A percentile compares a stretch with the other conserved stretches of the same genome.
phyloP scores from a whole-genome alignment of 202 grass and related monocot species.

The Setaria italica region DNA sequence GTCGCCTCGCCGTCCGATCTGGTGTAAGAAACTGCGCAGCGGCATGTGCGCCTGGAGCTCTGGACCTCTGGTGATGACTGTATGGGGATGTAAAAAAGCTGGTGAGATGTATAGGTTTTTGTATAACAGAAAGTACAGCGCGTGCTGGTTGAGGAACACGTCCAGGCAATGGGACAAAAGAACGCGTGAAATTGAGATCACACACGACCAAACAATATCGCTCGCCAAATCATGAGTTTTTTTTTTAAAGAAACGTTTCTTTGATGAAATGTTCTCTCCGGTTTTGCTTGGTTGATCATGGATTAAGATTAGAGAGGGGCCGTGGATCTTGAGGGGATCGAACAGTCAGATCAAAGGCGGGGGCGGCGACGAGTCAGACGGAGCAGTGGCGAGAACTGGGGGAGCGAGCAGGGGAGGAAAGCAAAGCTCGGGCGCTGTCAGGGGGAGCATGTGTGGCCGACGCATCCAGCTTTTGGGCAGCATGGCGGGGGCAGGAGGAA shows the following conservation, averaged over 20 bases:
- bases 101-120: background rate
- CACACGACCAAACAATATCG: background rate
- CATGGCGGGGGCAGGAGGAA: constrained; percentile 17
- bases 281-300: background rate
- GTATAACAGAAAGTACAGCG: background rate
- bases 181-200: background rate
- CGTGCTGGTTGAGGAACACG: background rate
- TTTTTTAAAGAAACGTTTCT: background rate
- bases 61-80: background rate
- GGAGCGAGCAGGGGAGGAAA: constrained; percentile 38
- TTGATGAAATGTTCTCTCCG: background rate
- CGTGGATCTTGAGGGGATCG: constrained; percentile 29
- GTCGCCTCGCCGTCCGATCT: constrained; percentile 4
- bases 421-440: constrained; percentile 18
- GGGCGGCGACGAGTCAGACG: constrained; percentile 37
- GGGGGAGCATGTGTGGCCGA: constrained; percentile 44
- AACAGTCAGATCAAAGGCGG: constrained; percentile 42
- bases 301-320: no score
- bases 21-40: background rate
- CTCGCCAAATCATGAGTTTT: background rate
- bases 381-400: constrained; percentile 40
- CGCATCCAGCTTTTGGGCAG: constrained; percentile 48
- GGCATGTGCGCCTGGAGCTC: constrained; percentile 5
- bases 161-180: background rate
- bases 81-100: background rate